phyloP scores from a whole-genome alignment of 352 stramenopile species.

The Pythium scleroteichum region DNA sequence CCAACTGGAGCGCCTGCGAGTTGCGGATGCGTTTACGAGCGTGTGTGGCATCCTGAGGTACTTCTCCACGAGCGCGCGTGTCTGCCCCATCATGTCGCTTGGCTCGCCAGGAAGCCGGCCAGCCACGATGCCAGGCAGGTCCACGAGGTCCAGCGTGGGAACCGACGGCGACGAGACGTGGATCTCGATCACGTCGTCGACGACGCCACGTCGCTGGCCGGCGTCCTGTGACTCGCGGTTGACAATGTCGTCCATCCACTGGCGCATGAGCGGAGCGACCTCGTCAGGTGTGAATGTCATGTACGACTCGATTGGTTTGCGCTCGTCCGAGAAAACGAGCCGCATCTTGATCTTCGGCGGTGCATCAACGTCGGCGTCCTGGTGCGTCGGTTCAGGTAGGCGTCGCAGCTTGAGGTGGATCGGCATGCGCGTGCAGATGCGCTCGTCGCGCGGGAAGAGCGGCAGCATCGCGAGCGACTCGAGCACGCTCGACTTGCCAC shows the following conservation, averaged over 20 bases:
- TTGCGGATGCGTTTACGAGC: conserved; percentile 43
- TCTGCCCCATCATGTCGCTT: conserved; percentile 45
- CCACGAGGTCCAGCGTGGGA: conserved; percentile 42
- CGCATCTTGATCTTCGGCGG: conserved; percentile 31
- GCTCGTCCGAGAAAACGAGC: conserved; percentile 34
- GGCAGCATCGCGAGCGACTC: conserved; percentile 48
- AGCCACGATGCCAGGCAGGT: conserved; percentile 46
- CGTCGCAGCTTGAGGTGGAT: conserved; percentile 44
- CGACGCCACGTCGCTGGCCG: conserved; percentile 22
- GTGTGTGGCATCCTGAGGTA: conserved; percentile 39
- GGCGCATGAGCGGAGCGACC: conserved; percentile 26
- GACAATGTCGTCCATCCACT: conserved; percentile 47
- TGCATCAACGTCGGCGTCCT: background rate
- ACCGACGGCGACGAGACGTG: conserved; percentile 37
- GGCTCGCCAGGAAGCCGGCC: conserved; percentile 32
- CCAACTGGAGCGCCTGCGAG: conserved; percentile 47
- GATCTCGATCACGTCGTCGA: conserved; percentile 45
- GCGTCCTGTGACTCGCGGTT: conserved; percentile 9
- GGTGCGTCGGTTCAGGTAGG: background rate
- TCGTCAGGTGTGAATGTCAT: conserved; percentile 21
- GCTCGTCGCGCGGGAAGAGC: conserved; percentile 42
- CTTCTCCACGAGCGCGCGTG: conserved; percentile 35
- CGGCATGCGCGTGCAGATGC: conserved; percentile 41
- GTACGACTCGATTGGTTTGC: conserved; percentile 25
- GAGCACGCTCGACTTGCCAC: conserved; percentile 51